Evolutionary conservation across 2,329 filamentous ascomycete species (phyloP).

Genomic region (Scytalidium lignicola): DNA sequence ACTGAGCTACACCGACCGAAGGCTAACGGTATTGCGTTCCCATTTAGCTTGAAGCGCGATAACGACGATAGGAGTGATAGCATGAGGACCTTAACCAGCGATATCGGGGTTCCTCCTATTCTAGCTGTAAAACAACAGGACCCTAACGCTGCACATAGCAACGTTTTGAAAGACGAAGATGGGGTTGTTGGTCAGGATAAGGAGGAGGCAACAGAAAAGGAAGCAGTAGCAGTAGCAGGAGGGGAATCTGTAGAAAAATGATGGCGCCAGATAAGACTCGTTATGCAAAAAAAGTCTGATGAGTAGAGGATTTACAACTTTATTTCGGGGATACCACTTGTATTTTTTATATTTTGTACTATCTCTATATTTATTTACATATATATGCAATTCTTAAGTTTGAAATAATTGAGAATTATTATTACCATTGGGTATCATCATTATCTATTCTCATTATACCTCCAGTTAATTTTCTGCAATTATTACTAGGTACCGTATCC

Average conservation of each 20-base stretch:
- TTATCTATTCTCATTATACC: background rate
- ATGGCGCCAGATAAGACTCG: too few species aligned
- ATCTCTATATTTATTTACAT: background rate
- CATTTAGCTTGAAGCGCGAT: conserved; percentile 63
- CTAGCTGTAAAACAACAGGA: background rate
- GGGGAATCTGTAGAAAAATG: too few species aligned
- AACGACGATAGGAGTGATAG: conserved; percentile 48
- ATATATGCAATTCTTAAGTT: background rate
- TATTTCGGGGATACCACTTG: too few species aligned
- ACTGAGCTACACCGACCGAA: conserved; percentile 58
- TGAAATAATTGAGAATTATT: background rate
- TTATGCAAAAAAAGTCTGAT: too few species aligned
- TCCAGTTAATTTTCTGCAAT: background rate
- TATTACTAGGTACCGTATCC: too few species aligned
- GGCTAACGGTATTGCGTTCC: conserved; percentile 64
- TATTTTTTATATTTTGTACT: too few species aligned
- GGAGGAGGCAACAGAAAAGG: background rate
- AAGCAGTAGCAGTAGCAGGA: too few species aligned
- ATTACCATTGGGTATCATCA: background rate
- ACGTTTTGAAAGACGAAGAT: background rate
- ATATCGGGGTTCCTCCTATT: conserved; percentile 20
- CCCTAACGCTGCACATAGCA: background rate
- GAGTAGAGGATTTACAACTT: too few species aligned
- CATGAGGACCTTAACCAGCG: conserved; percentile 57
- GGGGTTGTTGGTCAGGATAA: background rate